Conservation (phyloP, 495 filamentous ascomycete species). For the Aspergillus sparsus region DNA sequence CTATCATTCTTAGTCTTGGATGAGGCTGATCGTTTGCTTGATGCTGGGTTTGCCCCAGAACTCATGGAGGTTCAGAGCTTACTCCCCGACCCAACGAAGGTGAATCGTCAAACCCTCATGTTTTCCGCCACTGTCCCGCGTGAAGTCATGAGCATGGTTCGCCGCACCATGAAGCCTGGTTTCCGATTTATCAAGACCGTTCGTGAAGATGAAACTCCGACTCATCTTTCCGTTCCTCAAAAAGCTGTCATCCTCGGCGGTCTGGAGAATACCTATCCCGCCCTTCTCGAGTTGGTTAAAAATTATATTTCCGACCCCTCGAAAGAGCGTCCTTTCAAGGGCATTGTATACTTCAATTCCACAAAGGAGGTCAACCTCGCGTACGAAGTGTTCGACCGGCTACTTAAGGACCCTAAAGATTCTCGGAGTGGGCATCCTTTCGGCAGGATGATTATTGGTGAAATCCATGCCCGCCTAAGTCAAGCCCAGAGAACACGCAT, state of each 20-base stretch:
- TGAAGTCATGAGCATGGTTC: constrained; percentile 79
- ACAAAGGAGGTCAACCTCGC: constrained; percentile 71
- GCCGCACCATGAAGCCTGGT: constrained; percentile 64
- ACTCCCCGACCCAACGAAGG: constrained; percentile 61
- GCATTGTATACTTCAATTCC: constrained; percentile 84
- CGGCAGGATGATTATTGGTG: constrained; percentile 49
- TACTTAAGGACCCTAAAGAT: constrained; percentile 37
- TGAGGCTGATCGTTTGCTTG: constrained; percentile 90
- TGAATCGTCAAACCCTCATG: constrained; percentile 83
- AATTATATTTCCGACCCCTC: constrained; percentile 41
- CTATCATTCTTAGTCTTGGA: constrained; percentile 84
- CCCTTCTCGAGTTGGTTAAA: constrained; percentile 72
- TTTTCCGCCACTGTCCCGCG: constrained; percentile 90
- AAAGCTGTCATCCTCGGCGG: constrained; percentile 62
- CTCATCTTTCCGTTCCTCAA: constrained; percentile 83
- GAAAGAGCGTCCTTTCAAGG: constrained; percentile 74
- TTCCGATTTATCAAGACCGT: constrained; percentile 87
- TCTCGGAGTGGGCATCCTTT: constrained; percentile 44
- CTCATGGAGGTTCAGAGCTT: constrained; percentile 66
- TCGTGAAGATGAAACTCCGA: constrained; percentile 73
- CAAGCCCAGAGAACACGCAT: constrained; percentile 65
- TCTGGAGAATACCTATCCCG: constrained; percentile 74
- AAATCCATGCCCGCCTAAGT: constrained; percentile 79
- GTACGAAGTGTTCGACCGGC: constrained; percentile 56
- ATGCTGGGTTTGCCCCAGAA: constrained; percentile 82